Percentiles rank a stretch among this genome's conserved stretches.
These are phyloP conservation scores for Jaenimonas drosophilae DNA, from an alignment of 208 protist species.

Conservation along the genomic window DNA sequence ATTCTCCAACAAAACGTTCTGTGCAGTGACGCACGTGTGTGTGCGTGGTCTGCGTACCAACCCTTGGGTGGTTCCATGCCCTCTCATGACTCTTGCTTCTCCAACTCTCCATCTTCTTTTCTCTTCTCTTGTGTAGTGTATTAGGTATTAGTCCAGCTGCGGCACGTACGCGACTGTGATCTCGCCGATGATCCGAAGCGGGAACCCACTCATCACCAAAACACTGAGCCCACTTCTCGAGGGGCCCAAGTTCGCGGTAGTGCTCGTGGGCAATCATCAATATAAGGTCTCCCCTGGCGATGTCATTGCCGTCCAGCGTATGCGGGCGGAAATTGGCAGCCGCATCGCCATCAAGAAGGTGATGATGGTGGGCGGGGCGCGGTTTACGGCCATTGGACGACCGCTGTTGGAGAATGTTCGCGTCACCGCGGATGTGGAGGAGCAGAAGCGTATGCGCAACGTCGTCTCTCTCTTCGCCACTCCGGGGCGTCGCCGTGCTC, in stretches of 20 bases:
- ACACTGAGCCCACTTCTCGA: slow-evolving; percentile 38
- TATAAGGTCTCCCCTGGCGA: slow-evolving; percentile 82
- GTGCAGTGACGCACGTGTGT: no score
- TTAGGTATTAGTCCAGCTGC: no score
- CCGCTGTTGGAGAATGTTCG: slow-evolving; percentile 57
- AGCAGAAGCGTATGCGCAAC: slow-evolving; percentile 87
- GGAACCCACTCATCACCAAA: no score
- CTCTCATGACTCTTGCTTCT: no score
- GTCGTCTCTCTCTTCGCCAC: slow-evolving; percentile 74
- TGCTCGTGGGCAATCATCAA: slow-evolving; percentile 81
- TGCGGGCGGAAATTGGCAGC: slow-evolving; percentile 72
- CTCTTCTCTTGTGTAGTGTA: no score
- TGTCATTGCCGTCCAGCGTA: slow-evolving; percentile 75
- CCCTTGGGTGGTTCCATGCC: no score
- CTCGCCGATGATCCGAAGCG: no score
- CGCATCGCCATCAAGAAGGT: slow-evolving; percentile 84
- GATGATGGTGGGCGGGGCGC: slow-evolving; percentile 70
- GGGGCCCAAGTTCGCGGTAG: slow-evolving; percentile 80
- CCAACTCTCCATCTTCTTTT: no score
- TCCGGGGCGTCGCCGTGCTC: slow-evolving; percentile 38
- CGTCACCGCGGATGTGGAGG: slow-evolving; percentile 77
- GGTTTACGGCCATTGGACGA: slow-evolving; percentile 84
- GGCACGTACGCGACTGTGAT: no score
- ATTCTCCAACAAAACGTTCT: no score
- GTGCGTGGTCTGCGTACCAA: no score